phyloP scores from a whole-genome alignment of 768 basidiomycete genomes.

The Lentinula guzmanii region DNA sequence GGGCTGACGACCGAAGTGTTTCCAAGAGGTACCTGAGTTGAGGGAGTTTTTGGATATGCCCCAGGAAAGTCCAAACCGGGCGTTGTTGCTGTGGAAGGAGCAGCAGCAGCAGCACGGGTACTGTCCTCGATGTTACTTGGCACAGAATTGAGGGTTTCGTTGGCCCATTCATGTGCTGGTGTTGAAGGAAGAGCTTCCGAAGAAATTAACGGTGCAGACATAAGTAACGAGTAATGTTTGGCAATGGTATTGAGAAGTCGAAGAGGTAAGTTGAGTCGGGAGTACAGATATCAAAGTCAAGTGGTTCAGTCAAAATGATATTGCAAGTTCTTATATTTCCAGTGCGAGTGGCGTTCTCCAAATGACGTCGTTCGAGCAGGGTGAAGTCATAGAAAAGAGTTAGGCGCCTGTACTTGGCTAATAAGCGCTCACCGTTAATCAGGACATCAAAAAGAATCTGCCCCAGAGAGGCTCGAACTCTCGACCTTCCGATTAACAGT shows the following conservation, averaged over 20 bases:
- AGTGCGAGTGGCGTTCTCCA: not conserved
- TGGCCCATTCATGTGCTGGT: not conserved
- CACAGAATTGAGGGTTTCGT: not conserved
- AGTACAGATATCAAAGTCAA: no score
- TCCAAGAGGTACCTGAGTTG: not conserved
- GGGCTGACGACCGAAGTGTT: not conserved
- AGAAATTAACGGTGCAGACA: not conserved
- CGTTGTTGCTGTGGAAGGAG: not conserved
- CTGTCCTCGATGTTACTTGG: not conserved
- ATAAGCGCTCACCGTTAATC: no score
- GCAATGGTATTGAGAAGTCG: not conserved
- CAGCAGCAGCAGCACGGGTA: not conserved
- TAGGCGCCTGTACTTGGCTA: not conserved
- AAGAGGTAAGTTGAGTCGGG: not conserved
- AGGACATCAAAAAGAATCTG: not conserved
- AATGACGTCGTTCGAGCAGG: not conserved
- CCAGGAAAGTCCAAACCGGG: slow-evolving; percentile 1
- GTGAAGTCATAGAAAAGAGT: not conserved
- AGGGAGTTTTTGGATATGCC: not conserved
- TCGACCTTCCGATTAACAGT: slow-evolving; percentile 42
- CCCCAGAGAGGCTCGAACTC: slow-evolving; percentile 7
- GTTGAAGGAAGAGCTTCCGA: not conserved
- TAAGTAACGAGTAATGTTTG: no score
- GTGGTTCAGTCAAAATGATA: not conserved
- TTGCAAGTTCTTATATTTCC: not conserved